phyloP scores from a whole-genome alignment of 305 asterid genomes.

The Petunia hybrid region DNA sequence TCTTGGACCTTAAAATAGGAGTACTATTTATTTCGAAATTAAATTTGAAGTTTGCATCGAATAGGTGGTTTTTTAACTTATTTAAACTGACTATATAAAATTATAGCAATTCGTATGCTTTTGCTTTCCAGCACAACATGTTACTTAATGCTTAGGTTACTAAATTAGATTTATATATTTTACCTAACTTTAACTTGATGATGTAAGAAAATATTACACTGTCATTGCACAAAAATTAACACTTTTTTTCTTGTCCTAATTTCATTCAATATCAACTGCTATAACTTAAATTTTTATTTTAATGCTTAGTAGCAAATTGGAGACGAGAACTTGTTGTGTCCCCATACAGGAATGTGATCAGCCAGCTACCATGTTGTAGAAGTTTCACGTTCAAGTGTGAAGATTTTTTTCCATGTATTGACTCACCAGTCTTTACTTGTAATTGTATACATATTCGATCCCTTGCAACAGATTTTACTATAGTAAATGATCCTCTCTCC shows the following conservation, averaged over 20 bases:
- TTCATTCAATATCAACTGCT: not conserved
- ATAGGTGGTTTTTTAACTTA: no score
- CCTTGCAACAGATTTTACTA: not conserved
- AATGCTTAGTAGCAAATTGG: not conserved
- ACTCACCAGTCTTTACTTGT: not conserved
- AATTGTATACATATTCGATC: not conserved
- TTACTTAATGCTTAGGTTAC: no score
- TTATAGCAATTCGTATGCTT: no score
- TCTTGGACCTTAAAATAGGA: not conserved
- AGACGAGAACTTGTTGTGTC: not conserved
- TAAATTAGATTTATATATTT: no score
- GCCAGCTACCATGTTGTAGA: not conserved
- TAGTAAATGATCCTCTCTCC: not conserved
- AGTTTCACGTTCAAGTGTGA: not conserved
- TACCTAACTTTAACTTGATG: no score
- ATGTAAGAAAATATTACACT: no score
- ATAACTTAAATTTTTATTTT: not conserved
- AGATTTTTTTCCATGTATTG: not conserved
- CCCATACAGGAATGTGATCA: not conserved
- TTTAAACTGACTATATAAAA: no score
- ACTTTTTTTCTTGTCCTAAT: not conserved
- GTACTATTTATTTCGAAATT: no score
- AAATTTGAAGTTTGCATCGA: no score
- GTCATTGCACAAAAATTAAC: no score
- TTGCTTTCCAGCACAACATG: no score